Base-by-base conservation (phyloP, 1,284 basidiomycete species). In the Phellinidium pouzarii region DNA sequence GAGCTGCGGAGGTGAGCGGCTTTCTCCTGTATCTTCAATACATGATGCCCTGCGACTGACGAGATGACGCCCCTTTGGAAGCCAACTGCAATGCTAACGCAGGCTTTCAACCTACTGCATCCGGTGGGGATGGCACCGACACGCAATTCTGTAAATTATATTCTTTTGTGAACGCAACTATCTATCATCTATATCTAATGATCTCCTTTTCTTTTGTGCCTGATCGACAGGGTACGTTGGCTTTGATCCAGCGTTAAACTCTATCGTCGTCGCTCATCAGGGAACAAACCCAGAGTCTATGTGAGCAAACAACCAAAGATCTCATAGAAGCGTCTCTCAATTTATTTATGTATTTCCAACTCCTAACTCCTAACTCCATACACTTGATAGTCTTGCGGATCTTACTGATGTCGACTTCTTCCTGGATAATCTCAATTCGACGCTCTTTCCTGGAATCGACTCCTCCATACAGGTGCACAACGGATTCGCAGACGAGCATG, bases 1-100 rank as follows among this genome's bases (percentile, higher is more conserved):
- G 76, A 50, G 60, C 4, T 80, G 78, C 54, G 75, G 78, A 46
- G 62, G 74, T 77, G 58, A 20, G 53, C 20, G 22, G 17, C 25
- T 22, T 9, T 58, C 44, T 48, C 19, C 26, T 17, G 31, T 48
- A 9, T 31, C 14, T 36, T 34, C n/a, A 5, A 14, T 36, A 20
- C n/a, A 2, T 12, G n/a, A 17, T 36, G 14, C 14, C 31, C 3
- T 8, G 3, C 6, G 14, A 14, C 31, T 34, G 6, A 34, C 31
- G 31, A 34, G 7, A 34, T 11, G 9, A 8, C 31, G 31, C 7
- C 6, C 6, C 3, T 25, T 8, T 37, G 11, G 17, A 40, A 22
- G 61, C 66, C 37, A 65, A 65, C 54, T 71, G 66, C 52, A 50
- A 61, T 25, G 59, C 57, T 20, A 59, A 62, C 43, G 38, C 59